Base-by-base conservation (phyloP, 2,329 filamentous ascomycete genomes). In the Aureobasidium uvarum region DNA sequence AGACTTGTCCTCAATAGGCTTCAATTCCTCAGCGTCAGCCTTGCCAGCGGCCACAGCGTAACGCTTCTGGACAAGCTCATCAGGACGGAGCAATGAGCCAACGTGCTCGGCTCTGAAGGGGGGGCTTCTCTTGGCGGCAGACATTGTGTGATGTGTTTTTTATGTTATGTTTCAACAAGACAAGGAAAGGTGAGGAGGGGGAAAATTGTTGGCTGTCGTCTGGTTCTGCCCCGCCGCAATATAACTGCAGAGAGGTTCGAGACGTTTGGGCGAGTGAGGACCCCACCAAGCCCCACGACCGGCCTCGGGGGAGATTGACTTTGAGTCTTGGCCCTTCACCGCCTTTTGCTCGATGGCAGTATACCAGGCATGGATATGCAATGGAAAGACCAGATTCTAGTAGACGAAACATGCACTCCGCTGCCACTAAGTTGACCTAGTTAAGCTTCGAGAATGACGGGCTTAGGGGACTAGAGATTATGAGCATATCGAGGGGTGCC, bases 71-170 rank as follows among this genome's bases (percentile, higher is more conserved):
- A 89, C 80, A 16, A 91, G 82, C 60, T 83, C 78, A 51, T 86
- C 76, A 1, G 88, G 87, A 41, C 89, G 85, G 50, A 91, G 83
- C 38, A 91, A 80, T 16, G 88, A 90, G 58, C 89, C 89, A 67
- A 90, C 83, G 69, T 91, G 89, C 77, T 91, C 89, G 63, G 87
- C 86, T 71, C 88, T 82, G 76, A 89, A 90, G 50, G 86, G 87
- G 20, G 84, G 84, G 23, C 38, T 54, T 63, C 48, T 52, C 60
- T 63, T 63, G 23, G 58, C 58, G 23, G 58, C 10, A 51, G 60
- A 63, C 60, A 63, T 63, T 52, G 7, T 45, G 23, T 23, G n/a
- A 20, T n/a, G 4, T 62, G 33, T 25, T 11, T 38, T 6, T 60
- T 1, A 39, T 60, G 38, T 31, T 43, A 31, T 43, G 16, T 43